Evolutionary conservation across 176 grass and related monocot species (phyloP).

Genomic region (Neostapfia colusana): DNA sequence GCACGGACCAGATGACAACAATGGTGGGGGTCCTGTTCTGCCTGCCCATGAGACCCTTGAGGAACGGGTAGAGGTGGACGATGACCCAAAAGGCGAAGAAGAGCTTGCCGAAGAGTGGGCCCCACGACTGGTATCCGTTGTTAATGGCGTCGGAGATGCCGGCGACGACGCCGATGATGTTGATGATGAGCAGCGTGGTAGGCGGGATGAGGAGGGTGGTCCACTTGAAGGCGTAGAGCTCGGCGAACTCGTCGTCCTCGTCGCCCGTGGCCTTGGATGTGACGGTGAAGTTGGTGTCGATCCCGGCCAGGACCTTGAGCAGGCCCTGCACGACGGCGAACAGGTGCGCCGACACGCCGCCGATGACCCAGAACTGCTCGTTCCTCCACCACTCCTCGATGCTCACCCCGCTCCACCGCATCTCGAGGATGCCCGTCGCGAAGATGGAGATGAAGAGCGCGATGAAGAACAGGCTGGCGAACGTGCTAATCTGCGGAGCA

Average conservation of each 20-base stretch:
- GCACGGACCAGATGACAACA: constrained; percentile 87
- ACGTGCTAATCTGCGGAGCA: constrained; percentile 82
- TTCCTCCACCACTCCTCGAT: constrained; percentile 99
- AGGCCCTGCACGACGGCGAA: constrained; percentile 96
- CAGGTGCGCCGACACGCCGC: constrained; percentile 85
- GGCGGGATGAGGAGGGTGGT: constrained; percentile 94
- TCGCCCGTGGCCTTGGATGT: constrained; percentile 84
- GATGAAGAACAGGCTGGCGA: constrained; percentile 97
- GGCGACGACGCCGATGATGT: constrained; percentile 89
- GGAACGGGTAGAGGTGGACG: constrained; percentile 92
- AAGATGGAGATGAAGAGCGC: constrained; percentile 99
- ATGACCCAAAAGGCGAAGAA: constrained; percentile 98
- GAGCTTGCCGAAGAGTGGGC: constrained; percentile 88
- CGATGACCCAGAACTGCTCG: constrained; percentile 99
- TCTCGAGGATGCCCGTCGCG: constrained; percentile 91
- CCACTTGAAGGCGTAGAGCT: constrained; percentile 98
- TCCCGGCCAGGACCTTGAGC: constrained; percentile 86
- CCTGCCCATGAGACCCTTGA: constrained; percentile 92
- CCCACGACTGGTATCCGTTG: constrained; percentile 89
- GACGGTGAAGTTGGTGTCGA: constrained; percentile 96
- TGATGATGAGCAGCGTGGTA: constrained; percentile 83
- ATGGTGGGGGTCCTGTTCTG: constrained; percentile 97
- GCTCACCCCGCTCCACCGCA: constrained; percentile 96
- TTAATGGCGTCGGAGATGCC: constrained; percentile 95
- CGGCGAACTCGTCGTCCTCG: constrained; percentile 70